Conservation (phyloP, 352 stramenopile species). For the Plasmopara viticola region DNA sequence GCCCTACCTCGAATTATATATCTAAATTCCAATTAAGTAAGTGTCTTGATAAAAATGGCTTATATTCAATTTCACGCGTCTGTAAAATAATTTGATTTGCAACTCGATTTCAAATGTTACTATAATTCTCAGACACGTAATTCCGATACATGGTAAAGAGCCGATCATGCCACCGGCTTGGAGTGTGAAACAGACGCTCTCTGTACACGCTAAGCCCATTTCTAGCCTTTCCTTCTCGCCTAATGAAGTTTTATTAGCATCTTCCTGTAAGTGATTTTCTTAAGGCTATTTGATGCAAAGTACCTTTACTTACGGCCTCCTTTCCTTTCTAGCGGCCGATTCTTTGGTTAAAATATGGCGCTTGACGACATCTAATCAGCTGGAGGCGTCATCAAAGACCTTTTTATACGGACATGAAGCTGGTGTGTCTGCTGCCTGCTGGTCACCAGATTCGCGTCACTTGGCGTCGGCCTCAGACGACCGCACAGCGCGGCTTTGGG, state of each 20-base stretch:
- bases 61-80: too few species aligned
- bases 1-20: too few species aligned
- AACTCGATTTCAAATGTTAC: too few species aligned
- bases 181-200: conserved; percentile 16
- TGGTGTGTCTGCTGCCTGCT: conserved; percentile 92
- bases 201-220: conserved; percentile 59
- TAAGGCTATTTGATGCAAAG: neutral
- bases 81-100: too few species aligned
- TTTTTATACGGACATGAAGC: conserved; percentile 86
- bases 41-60: too few species aligned
- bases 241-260: conserved; percentile 48
- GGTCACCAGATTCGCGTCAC: conserved; percentile 80
- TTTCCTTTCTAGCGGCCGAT: conserved; percentile 48
- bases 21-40: too few species aligned
- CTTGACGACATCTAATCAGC: conserved; percentile 11
- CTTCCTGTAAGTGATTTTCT: conserved; percentile 38
- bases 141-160: neutral
- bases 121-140: too few species aligned
- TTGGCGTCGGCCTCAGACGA: conserved; percentile 94
- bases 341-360: conserved; percentile 74
- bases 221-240: conserved; percentile 70
- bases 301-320: neutral
- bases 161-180: conserved; percentile 4
- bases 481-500: conserved; percentile 92
- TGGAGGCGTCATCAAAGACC: conserved; percentile 22